phyloP scores from a whole-genome alignment of 2,329 filamentous ascomycete genomes.

The Myriosclerotinia curreyana region DNA sequence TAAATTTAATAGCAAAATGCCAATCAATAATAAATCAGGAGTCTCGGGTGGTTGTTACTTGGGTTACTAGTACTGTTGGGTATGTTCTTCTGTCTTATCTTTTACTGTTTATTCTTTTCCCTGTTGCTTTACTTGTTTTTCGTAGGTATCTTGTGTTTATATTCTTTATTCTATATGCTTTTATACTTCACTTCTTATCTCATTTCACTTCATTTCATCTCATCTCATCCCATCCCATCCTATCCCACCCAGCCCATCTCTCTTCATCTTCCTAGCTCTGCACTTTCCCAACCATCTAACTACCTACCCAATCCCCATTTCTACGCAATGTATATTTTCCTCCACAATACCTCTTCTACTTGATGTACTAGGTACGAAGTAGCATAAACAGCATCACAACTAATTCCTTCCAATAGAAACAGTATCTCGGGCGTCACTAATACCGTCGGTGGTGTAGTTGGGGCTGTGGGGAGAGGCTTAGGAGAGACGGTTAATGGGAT shows the following conservation, averaged over 20 bases:
- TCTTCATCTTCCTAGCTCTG: too few species aligned
- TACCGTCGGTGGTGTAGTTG: slow-evolving; percentile 31
- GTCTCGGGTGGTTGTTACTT: slow-evolving; percentile 26
- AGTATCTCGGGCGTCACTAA: slow-evolving; percentile 29
- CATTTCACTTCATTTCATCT: too few species aligned
- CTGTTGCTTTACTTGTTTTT: too few species aligned
- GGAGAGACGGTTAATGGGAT: slow-evolving; percentile 33
- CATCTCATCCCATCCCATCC: too few species aligned
- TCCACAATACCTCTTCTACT: too few species aligned
- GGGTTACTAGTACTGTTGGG: slow-evolving; percentile 28
- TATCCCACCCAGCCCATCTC: too few species aligned
- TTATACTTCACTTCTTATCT: too few species aligned
- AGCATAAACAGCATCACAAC: neutral
- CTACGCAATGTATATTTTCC: too few species aligned
- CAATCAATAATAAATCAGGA: slow-evolving; percentile 24
- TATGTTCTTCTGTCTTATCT: slow-evolving; percentile 7
- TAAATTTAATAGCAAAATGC: slow-evolving; percentile 5
- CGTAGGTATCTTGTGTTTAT: neutral
- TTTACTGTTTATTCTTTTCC: neutral
- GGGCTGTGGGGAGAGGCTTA: slow-evolving; percentile 31
- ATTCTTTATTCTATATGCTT: too few species aligned
- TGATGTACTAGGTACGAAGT: neutral
- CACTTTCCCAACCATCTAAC: too few species aligned
- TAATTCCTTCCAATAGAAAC: slow-evolving; percentile 27
- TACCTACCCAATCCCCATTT: too few species aligned